A percentile compares a stretch with the other conserved stretches of the same genome.
Conservation (phyloP, 2,329 filamentous ascomycete genomes). For the Pestalotiopsis fici region DNA sequence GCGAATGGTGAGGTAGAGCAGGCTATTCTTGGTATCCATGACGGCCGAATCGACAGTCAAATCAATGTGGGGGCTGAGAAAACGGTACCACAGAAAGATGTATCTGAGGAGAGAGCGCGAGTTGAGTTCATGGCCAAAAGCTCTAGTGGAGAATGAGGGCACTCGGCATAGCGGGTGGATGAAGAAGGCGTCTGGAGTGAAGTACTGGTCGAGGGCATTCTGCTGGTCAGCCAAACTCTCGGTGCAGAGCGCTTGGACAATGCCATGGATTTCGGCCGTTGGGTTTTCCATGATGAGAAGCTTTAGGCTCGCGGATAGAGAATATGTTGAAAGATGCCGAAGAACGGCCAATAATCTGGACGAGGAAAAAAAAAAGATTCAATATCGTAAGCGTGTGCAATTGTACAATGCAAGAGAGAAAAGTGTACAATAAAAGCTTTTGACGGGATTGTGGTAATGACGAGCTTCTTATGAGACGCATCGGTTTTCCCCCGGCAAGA, state of each 20-base stretch:
- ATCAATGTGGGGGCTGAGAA: slow-evolving; percentile 74
- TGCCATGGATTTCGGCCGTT: slow-evolving; percentile 60
- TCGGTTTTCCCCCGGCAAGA: no score
- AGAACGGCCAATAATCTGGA: neutral
- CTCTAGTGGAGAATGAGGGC: slow-evolving; percentile 45
- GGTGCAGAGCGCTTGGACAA: slow-evolving; percentile 71
- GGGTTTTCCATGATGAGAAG: slow-evolving; percentile 13
- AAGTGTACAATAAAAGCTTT: no score
- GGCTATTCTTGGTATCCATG: slow-evolving; percentile 64
- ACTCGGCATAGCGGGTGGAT: slow-evolving; percentile 78
- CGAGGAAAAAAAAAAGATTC: no score
- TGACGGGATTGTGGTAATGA: no score
- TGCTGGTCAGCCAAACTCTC: slow-evolving; percentile 67
- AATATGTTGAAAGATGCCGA: neutral
- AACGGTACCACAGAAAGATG: slow-evolving; percentile 84
- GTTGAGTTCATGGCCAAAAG: slow-evolving; percentile 45
- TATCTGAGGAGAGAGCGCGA: slow-evolving; percentile 67
- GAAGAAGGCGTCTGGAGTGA: slow-evolving; percentile 71
- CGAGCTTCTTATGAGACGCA: no score
- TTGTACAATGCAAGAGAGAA: no score
- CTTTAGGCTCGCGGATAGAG: neutral
- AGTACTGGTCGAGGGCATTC: slow-evolving; percentile 69
- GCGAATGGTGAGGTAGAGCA: slow-evolving; percentile 73
- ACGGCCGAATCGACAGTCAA: slow-evolving; percentile 67
- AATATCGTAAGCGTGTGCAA: no score